Evolutionary conservation across 495 filamentous ascomycete genomes (phyloP), one percentile per base, ranked within the genome.

Genomic region (Amorphotheca resinae): DNA sequence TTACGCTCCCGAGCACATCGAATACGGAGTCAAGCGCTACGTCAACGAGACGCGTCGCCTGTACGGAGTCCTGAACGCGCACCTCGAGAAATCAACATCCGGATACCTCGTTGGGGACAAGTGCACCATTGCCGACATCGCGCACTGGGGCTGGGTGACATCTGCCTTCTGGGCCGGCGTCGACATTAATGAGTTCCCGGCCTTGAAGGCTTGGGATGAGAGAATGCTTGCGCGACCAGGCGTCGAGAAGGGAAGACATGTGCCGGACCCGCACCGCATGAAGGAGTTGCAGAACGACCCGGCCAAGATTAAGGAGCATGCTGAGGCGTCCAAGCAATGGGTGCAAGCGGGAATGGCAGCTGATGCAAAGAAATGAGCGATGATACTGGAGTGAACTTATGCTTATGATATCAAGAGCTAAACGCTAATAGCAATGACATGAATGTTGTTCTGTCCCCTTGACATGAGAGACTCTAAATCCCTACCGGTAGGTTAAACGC

Each of bases 11-110:
- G 84, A 91, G 59, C 81, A 73, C 58, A 87, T 94, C 54, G 66
- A 81, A 49, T 95, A 95, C 61, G 86, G 80, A 41, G 75, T 93
- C 45, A 75, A 79, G 45, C 77, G 88, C 17, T 95, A 94, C 63
- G 66, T 70, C 48, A 82, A 79, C 50, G 88, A 95, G 64, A 82
- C 83, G 1, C 69, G 77, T 5, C 76, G 89, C 0, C 69, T 95
- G 14, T 95, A 93, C 62, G 59, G 76, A 26, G 80, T 89, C 12
- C 67, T 95, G 37, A 78, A 95, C 46, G 69, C 63, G 37, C 84
- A 86, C 42, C 75, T 95, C 12, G 60, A 67, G 14, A 65, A 66
- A 42, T 77, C 73, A 6, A 67, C 59, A 23, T 77, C 74, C 7
- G 79, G 64, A 5, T 95, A 79, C 53, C 62, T 95, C 2, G 83